These are phyloP conservation scores for Lactarius sanguifluus DNA, from an alignment of 768 basidiomycete genomes.

Conservation along the genomic window DNA sequence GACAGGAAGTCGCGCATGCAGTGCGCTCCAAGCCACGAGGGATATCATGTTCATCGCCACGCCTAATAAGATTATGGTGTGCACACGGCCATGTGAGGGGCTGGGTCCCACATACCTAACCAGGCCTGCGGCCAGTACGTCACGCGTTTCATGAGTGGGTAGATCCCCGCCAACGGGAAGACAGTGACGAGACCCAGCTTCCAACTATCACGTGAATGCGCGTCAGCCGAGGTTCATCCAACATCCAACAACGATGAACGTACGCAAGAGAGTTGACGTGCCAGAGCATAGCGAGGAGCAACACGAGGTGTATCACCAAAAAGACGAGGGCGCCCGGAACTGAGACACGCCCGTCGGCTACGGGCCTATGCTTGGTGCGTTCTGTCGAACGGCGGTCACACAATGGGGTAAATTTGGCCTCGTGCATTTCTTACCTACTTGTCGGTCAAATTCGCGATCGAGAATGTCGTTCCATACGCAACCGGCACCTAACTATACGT, in stretches of 20 bases:
- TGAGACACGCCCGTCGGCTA: slow-evolving; percentile 28
- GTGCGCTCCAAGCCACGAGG: slow-evolving; percentile 26
- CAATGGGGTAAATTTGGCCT: not conserved
- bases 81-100: not conserved
- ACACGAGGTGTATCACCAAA: slow-evolving; percentile 23
- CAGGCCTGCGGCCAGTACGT: slow-evolving; percentile 37
- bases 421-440: slow-evolving; percentile 24
- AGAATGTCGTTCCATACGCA: slow-evolving; percentile 28
- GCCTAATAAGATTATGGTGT: slow-evolving; percentile 21
- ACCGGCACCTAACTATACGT: slow-evolving; percentile 3
- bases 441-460: slow-evolving; percentile 25
- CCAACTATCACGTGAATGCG: slow-evolving; percentile 22
- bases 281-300: slow-evolving; percentile 19
- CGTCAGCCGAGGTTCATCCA: not conserved
- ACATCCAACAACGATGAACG: slow-evolving; percentile 6
- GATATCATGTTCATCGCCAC: slow-evolving; percentile 30
- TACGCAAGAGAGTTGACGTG: slow-evolving; percentile 26
- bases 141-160: slow-evolving; percentile 36
- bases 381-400: slow-evolving; percentile 14
- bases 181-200: slow-evolving; percentile 30
- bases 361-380: slow-evolving; percentile 30
- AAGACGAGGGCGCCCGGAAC: slow-evolving; percentile 28
- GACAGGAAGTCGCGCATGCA: not conserved
- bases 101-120: slow-evolving; percentile 29
- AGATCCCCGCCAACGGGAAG: slow-evolving; percentile 31